Percentiles rank a stretch among this genome's conserved stretches.
Evolutionary conservation across 1,284 basidiomycete species (phyloP).

Genomic region (Puccinia novopanici): DNA sequence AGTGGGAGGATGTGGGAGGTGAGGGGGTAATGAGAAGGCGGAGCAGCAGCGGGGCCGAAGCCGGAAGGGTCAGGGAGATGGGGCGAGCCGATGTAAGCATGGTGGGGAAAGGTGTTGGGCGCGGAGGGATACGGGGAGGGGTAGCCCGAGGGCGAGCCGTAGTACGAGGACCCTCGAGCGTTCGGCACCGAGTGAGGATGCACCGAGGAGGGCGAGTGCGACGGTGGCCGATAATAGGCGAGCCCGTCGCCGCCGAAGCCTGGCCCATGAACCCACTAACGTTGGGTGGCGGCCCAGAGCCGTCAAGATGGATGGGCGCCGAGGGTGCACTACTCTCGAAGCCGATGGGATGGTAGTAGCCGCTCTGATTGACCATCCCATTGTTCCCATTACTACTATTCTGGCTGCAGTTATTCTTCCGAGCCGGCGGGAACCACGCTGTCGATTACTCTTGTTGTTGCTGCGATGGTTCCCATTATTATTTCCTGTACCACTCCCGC

Average conservation of each 20-base stretch:
- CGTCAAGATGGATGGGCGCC: constrained; percentile 34
- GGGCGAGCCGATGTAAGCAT: constrained; percentile 19
- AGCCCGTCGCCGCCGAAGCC: background rate
- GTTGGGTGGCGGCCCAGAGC: constrained; percentile 20
- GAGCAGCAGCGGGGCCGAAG: background rate
- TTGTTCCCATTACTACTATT: constrained; percentile 7
- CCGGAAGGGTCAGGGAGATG: constrained; percentile 33
- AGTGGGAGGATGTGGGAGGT: background rate
- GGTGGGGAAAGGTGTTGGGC: constrained; percentile 13
- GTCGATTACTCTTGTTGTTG: constrained; percentile 1
- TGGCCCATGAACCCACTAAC: constrained; percentile 21
- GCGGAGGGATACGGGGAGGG: constrained; percentile 21
- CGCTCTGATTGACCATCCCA: background rate
- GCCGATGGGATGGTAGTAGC: constrained; percentile 24
- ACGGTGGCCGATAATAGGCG: constrained; percentile 37
- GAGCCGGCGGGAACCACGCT: background rate
- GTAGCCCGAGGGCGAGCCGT: constrained; percentile 31
- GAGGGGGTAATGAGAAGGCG: constrained; percentile 1
- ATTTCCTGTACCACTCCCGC: constrained; percentile 27
- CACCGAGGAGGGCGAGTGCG: constrained; percentile 31
- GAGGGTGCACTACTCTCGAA: constrained; percentile 24
- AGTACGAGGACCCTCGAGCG: constrained; percentile 6
- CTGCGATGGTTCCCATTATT: background rate
- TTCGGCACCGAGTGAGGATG: constrained; percentile 9
- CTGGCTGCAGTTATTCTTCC: constrained; percentile 10